These are phyloP conservation scores for Cytospora piceae DNA, from an alignment of 2,329 filamentous ascomycete species.

Conservation along the genomic window DNA sequence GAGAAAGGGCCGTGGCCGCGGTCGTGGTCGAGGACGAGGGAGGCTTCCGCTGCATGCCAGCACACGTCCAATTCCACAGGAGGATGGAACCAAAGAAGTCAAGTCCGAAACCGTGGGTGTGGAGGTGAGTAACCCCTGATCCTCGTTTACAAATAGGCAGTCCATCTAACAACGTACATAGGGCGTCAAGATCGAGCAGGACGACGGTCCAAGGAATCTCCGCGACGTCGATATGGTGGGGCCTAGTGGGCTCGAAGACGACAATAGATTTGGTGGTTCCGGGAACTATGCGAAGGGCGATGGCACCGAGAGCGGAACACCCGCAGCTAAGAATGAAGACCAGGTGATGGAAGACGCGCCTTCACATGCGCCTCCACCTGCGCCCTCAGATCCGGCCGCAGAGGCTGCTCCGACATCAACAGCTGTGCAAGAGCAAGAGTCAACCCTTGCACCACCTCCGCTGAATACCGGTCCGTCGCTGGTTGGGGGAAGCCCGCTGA, in stretches of 20 bases:
- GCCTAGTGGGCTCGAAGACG: constrained; percentile 50
- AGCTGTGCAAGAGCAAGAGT: constrained; percentile 40
- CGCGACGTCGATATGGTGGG: constrained; percentile 60
- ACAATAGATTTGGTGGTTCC: constrained; percentile 52
- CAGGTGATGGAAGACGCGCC: constrained; percentile 36
- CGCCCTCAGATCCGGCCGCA: constrained; percentile 8
- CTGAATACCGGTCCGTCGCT: constrained; percentile 38
- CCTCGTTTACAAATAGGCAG: neutral
- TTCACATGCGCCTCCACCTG: constrained; percentile 28
- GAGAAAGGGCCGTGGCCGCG: constrained; percentile 67
- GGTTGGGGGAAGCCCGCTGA: constrained; percentile 56
- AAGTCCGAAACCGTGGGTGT: constrained; percentile 44
- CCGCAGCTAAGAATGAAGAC: constrained; percentile 31
- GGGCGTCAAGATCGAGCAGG: constrained; percentile 48
- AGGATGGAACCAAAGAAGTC: constrained; percentile 45
- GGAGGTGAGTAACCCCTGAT: constrained; percentile 42
- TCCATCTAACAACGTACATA: constrained; percentile 35
- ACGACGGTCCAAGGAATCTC: constrained; percentile 46
- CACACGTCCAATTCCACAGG: constrained; percentile 38
- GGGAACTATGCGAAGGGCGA: constrained; percentile 54
- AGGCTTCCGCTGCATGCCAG: constrained; percentile 52
- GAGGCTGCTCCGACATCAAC: constrained; percentile 36
- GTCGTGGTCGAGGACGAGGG: constrained; percentile 72
- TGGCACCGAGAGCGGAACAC: constrained; percentile 47
- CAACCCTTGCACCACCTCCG: constrained; percentile 37